Percentiles rank a stretch among this genome's conserved stretches.
Evolutionary conservation across 2,329 filamentous ascomycete genomes (phyloP).

Genomic region (Alternaria arbusti): DNA sequence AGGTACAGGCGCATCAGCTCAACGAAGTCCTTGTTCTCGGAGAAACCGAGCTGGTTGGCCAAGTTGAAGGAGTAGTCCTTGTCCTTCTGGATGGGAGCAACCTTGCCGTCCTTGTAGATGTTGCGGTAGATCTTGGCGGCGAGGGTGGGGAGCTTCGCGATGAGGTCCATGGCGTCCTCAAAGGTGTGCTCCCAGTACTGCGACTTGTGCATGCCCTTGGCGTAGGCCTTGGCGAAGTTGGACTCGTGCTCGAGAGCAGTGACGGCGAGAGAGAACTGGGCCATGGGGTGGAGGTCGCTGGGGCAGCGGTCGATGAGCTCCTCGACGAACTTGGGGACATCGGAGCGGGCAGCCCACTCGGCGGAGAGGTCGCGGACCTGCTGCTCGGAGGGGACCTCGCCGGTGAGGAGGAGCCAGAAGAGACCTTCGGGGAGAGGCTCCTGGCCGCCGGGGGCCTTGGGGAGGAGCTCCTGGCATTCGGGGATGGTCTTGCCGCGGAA

Average conservation of each 20-base stretch:
- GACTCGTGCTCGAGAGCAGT: conserved; percentile 99
- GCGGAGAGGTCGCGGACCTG: conserved; percentile 98
- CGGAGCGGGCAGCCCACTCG: conserved; percentile 97
- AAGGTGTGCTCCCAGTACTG: conserved; percentile 99
- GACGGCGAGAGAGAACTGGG: conserved; percentile 97
- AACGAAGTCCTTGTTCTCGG: conserved; percentile 92
- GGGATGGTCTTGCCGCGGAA: conserved; percentile 99
- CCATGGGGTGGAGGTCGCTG: conserved; percentile 98
- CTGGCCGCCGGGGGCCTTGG: conserved; percentile 94
- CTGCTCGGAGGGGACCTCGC: conserved; percentile 96
- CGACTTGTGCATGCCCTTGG: conserved; percentile 98
- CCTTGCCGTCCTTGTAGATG: conserved; percentile 99
- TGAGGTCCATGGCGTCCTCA: conserved; percentile 99
- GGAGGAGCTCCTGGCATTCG: conserved; percentile 96
- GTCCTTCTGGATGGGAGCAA: conserved; percentile 93
- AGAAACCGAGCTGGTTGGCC: conserved; percentile 98
- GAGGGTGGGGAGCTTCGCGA: conserved; percentile 98
- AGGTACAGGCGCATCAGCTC: conserved; percentile 99
- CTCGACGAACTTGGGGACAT: conserved; percentile 96
- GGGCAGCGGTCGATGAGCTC: conserved; percentile 99
- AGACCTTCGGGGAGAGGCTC: conserved; percentile 99
- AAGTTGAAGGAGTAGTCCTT: conserved; percentile 99
- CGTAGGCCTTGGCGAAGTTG: conserved; percentile 96
- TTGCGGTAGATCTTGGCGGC: conserved; percentile 99
- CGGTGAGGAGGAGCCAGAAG: conserved; percentile 99